Conservation (phyloP, 2,329 filamentous ascomycete genomes). For the Phoma sp. region DNA sequence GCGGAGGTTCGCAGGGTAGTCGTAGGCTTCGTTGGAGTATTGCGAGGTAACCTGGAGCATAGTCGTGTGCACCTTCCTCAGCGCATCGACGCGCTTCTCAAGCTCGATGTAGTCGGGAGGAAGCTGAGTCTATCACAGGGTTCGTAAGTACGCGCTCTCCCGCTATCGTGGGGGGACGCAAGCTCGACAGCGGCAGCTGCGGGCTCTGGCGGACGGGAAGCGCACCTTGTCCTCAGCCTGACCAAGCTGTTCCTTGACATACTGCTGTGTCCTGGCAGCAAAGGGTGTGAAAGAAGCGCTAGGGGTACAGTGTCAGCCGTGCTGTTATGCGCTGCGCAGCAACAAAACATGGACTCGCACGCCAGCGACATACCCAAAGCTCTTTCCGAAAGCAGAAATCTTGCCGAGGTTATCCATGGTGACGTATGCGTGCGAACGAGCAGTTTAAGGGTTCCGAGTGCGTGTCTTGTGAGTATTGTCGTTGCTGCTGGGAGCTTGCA, state of each 20-base stretch:
- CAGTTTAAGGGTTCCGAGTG: constrained; percentile 4
- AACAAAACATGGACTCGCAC: constrained; percentile 13
- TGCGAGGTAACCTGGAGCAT: constrained; percentile 97
- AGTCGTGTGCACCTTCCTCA: constrained; percentile 97
- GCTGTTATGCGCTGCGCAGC: constrained; percentile 22
- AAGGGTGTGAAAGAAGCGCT: constrained; percentile 90
- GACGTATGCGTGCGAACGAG: constrained; percentile 11
- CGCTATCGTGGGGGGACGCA: background rate
- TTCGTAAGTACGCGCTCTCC: constrained; percentile 27
- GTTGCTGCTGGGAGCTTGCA: constrained; percentile 31
- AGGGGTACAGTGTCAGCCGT: constrained; percentile 53
- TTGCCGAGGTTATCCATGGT: constrained; percentile 77
- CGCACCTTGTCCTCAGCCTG: constrained; percentile 89
- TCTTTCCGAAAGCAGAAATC: constrained; percentile 73
- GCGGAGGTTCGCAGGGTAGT: constrained; percentile 97
- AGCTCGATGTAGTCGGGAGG: constrained; percentile 97
- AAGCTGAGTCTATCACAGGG: constrained; percentile 76
- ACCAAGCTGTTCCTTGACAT: constrained; percentile 96
- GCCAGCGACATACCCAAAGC: constrained; percentile 62
- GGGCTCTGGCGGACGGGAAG: background rate
- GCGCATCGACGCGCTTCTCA: constrained; percentile 96
- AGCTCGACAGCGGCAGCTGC: background rate
- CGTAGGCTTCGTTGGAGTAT: constrained; percentile 85
- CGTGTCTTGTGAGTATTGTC: constrained; percentile 19
- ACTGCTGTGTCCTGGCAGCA: constrained; percentile 92